Percentiles rank a stretch among this genome's conserved stretches.
Evolutionary conservation across 1,139 yeast species (phyloP).

Genomic region (Kodamaea fungicola): DNA sequence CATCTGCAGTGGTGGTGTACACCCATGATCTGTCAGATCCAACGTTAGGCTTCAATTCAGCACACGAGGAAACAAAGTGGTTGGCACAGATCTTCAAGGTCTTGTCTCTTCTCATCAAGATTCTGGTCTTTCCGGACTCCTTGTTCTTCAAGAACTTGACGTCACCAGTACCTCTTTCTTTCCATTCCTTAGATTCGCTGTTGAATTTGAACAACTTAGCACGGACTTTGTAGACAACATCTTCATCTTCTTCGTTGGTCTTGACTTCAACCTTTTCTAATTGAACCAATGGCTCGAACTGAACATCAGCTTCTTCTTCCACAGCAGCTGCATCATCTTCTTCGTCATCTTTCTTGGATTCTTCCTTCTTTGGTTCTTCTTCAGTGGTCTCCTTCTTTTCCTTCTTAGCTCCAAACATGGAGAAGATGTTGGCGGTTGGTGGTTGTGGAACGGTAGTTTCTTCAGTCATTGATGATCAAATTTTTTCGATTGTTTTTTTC

Average conservation of each 20-base stretch:
- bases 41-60: constrained; percentile 84
- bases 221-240: constrained; percentile 79
- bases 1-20: constrained; percentile 89
- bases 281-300: constrained; percentile 93
- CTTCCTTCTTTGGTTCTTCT: constrained; percentile 31
- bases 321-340: constrained; percentile 60
- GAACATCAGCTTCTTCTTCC: constrained; percentile 90
- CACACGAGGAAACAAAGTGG: constrained; percentile 85
- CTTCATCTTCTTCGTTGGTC: constrained; percentile 96
- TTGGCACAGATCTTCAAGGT: constrained; percentile 97
- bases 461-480: not conserved
- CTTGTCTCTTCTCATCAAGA: constrained; percentile 98
- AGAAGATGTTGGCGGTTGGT: constrained; percentile 76
- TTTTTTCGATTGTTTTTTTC: not conserved
- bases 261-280: constrained; percentile 94
- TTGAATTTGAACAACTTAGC: constrained; percentile 94
- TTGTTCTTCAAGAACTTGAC: constrained; percentile 93
- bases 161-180: constrained; percentile 99
- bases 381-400: constrained; percentile 47
- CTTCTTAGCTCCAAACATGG: constrained; percentile 88
- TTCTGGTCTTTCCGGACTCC: constrained; percentile 72
- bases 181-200: constrained; percentile 87
- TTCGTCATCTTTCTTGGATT: constrained; percentile 28
- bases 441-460: constrained; percentile 34
- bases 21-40: constrained; percentile 99